A percentile compares a stretch with the other conserved stretches of the same genome.
phyloP scores from a whole-genome alignment of 495 filamentous ascomycete species.

The Aspergillus saccharolyticus region DNA sequence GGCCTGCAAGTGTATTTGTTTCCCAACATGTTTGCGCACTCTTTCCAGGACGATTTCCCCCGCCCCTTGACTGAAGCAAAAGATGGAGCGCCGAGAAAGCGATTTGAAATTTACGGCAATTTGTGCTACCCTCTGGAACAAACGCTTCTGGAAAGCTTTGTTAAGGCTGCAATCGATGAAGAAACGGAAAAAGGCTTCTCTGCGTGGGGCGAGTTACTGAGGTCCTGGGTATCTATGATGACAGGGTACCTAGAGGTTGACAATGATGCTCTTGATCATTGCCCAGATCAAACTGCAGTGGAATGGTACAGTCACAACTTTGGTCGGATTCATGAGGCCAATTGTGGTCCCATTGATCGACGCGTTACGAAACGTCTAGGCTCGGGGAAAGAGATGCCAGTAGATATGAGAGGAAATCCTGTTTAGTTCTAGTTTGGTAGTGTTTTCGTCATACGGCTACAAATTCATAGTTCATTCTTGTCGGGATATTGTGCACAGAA shows the following conservation, averaged over 20 bases:
- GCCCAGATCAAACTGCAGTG: conserved; percentile 13
- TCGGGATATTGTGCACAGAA: too few relatives aligned
- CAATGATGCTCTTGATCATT: conserved; percentile 20
- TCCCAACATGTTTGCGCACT: conserved; percentile 18
- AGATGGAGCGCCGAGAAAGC: conserved; percentile 7
- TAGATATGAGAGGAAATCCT: neutral
- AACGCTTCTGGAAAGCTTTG: conserved; percentile 4
- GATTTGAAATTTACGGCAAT: conserved; percentile 14
- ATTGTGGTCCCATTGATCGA: conserved; percentile 7
- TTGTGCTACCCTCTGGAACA: conserved; percentile 14
- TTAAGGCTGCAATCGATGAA: conserved; percentile 3
- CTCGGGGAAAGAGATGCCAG: conserved; percentile 4
- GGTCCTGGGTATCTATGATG: conserved; percentile 12
- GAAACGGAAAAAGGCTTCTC: conserved; percentile 5
- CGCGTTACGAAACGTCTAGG: conserved; percentile 9
- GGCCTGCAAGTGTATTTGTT: conserved; percentile 16
- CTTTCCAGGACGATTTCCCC: too few relatives aligned
- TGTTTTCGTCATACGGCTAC: too few relatives aligned
- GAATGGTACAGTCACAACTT: conserved; percentile 9
- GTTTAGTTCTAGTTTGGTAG: too few relatives aligned
- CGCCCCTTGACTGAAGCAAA: conserved; percentile 2
- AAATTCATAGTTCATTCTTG: too few relatives aligned
- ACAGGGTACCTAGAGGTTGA: conserved; percentile 19
- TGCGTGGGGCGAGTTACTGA: conserved; percentile 5
- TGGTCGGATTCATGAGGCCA: conserved; percentile 8